phyloP scores from a whole-genome alignment of 2,329 filamentous ascomycete genomes.

The Rhinocladiella similis region DNA sequence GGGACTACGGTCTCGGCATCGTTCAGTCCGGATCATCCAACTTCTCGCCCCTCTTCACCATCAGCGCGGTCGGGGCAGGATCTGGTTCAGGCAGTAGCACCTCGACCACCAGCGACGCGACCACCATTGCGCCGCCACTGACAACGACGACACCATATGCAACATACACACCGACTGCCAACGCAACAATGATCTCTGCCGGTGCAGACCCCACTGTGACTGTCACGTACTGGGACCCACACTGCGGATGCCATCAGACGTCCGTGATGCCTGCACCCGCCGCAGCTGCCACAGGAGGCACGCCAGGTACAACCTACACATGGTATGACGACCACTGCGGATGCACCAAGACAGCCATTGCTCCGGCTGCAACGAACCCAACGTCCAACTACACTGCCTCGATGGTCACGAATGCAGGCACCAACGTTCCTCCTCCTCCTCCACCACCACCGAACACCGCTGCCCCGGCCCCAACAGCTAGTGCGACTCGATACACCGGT shows the following conservation, averaged over 20 bases:
- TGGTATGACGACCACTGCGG: constrained; percentile 23
- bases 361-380: constrained; percentile 13
- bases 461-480: constrained; percentile 2
- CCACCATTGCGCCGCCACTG: neutral
- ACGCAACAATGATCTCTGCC: constrained; percentile 13
- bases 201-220: constrained; percentile 13
- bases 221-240: constrained; percentile 23
- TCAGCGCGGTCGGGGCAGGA: neutral
- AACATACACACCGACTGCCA: constrained; percentile 1
- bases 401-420: constrained; percentile 3
- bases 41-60: constrained; percentile 13
- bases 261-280: constrained; percentile 9
- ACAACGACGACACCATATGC: neutral
- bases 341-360: constrained; percentile 23
- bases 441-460: constrained; percentile 11
- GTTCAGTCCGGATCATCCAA: constrained; percentile 17
- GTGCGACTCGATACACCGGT: constrained; percentile 17
- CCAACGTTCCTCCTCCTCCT: constrained; percentile 11
- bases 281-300: constrained; percentile 11
- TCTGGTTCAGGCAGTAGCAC: neutral
- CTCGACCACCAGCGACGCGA: neutral
- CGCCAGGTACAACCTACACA: constrained; percentile 18
- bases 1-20: constrained; percentile 23
- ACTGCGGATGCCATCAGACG: constrained; percentile 25
- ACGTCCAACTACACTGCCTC: constrained; percentile 19